These are phyloP conservation scores for Thermothielavioides terrestris DNA, from an alignment of 495 filamentous ascomycete species.

Conservation along the genomic window DNA sequence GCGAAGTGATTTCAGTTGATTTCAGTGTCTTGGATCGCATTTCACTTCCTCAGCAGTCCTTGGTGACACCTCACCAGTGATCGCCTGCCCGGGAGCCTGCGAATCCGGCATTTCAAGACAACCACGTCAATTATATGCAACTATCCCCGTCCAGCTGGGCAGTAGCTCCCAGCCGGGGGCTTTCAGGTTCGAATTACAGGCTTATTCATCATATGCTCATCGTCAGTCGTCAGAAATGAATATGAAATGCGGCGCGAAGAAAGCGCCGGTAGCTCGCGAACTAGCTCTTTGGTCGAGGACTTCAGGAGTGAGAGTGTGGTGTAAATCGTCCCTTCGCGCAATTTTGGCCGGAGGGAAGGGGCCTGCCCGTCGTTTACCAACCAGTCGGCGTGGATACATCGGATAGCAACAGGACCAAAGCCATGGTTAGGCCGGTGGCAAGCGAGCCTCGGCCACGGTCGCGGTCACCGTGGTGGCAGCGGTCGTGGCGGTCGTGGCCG, in stretches of 20 bases:
- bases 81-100: too few species aligned
- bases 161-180: neutral
- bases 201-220: conserved; percentile 4
- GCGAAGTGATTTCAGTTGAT: too few species aligned
- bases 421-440: neutral
- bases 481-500: neutral
- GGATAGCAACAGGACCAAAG: neutral
- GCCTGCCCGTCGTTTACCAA: neutral
- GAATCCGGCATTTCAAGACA: neutral
- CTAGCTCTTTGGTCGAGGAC: neutral
- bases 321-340: neutral
- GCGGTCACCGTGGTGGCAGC: neutral
- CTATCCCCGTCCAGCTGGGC: neutral
- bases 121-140: neutral
- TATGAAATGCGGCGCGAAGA: neutral
- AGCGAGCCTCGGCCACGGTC: neutral
- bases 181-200: neutral
- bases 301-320: neutral
- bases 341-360: neutral
- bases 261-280: neutral
- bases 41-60: too few species aligned
- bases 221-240: conserved; percentile 8
- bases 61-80: neutral
- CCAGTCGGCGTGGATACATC: neutral
- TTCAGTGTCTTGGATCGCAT: too few species aligned